Percentiles rank a stretch among this genome's conserved stretches.
These are phyloP conservation scores for Biscutella laevigata DNA, from an alignment of 441 rosid genomes.

Conservation along the genomic window DNA sequence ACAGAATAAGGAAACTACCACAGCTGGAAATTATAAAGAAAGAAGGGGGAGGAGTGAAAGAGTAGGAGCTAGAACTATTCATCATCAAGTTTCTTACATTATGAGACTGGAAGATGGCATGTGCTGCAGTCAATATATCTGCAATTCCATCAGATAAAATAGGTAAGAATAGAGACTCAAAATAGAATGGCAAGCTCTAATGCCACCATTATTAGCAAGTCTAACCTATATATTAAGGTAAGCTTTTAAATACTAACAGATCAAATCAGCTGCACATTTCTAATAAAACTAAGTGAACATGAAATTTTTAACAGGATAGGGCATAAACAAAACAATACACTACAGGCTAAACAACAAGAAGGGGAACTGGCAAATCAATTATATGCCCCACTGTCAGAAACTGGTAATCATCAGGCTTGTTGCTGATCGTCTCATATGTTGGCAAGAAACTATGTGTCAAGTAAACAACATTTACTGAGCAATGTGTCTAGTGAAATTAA, in stretches of 20 bases:
- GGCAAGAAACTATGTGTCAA: conserved; percentile 1
- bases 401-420: not conserved
- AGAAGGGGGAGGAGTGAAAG: not conserved
- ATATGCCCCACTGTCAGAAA: not conserved
- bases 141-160: conserved; percentile 26
- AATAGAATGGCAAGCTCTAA: not conserved
- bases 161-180: conserved; percentile 8
- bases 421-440: not conserved
- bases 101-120: conserved; percentile 65
- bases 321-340: not conserved
- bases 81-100: conserved; percentile 45
- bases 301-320: not conserved
- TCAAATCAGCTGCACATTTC: not conserved
- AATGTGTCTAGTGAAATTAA: not conserved
- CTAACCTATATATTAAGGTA: not conserved
- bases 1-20: conserved; percentile 6
- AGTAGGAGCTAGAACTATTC: not conserved
- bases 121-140: conserved; percentile 85
- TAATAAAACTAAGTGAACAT: not conserved
- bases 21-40: not conserved
- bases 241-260: not conserved
- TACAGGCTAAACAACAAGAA: not conserved
- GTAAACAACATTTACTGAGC: not conserved
- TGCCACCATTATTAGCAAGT: not conserved
- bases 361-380: not conserved